Conservation (phyloP, 441 rosid species). For the Bocquillonia castaneifolia region DNA sequence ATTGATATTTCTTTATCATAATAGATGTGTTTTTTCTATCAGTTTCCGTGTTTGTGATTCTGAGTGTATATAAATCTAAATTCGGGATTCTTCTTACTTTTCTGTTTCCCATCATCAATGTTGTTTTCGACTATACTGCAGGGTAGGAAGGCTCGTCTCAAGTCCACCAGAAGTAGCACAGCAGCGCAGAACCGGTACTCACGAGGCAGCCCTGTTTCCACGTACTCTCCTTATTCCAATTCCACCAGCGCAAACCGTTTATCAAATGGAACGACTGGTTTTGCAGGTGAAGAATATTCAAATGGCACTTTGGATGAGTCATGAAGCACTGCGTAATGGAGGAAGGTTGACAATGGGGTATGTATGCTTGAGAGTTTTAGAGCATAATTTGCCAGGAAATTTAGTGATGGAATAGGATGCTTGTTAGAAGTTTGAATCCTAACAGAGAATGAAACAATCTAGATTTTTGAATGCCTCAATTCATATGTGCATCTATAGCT, state of each 20-base stretch:
- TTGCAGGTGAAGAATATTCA: constrained; percentile 51
- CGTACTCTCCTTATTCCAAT: constrained; percentile 50
- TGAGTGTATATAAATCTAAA: too few species aligned
- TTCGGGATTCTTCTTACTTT: neutral
- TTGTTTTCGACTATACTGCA: constrained; percentile 25
- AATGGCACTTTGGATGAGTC: constrained; percentile 51
- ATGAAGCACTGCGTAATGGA: constrained; percentile 26
- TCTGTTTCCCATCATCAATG: neutral
- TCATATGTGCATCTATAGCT: too few species aligned
- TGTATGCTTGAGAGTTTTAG: too few species aligned
- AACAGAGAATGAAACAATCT: too few species aligned
- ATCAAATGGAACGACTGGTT: constrained; percentile 52
- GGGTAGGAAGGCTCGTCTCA: constrained; percentile 90
- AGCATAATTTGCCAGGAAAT: too few species aligned
- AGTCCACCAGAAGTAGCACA: constrained; percentile 72
- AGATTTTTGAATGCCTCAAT: too few species aligned
- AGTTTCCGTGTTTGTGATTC: neutral
- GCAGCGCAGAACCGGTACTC: constrained; percentile 70
- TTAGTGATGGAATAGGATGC: too few species aligned
- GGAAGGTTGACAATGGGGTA: constrained; percentile 16
- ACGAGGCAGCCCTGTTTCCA: constrained; percentile 56
- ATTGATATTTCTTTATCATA: too few species aligned
- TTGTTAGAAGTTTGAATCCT: too few species aligned
- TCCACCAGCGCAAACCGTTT: constrained; percentile 45
- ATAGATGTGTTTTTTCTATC: neutral